Evolutionary conservation across 768 basidiomycete species (phyloP), one percentile per base, ranked within the genome.

Genomic region (Lentinula detonsa): DNA sequence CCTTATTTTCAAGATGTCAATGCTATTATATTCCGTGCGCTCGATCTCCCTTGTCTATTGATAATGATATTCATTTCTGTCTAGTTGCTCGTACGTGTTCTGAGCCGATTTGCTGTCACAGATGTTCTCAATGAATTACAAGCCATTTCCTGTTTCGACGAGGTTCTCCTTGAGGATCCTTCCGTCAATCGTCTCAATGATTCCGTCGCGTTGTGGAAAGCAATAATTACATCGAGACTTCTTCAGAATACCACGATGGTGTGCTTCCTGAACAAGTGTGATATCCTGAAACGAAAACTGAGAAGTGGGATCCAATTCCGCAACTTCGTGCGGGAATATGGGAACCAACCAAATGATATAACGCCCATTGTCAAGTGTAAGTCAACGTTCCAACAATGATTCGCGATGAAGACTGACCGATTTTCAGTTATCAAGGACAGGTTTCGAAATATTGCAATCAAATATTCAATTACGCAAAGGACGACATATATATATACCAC

Each of bases 251-350:
- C 84, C 10, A 85, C 84, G 59, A 77, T 90, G 60, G 82, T 90
- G 50, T 77, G 90, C 23, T 91, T 91, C 71, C 72, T 90, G 60
- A 91, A 91, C 70, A 91, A 91, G 62, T 81, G 82, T 62, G 90
- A 91, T 62, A 69, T 90, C 3, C 72, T 91, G 2, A 74, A 81
- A 62, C 69, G 77, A 65, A 79, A 79, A 59, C 73, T 88, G 33
- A 70, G 72, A 33, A 67, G 68, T 1, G 85, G 85, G 0, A 73
- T 81, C 13, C 67, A 70, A 66, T 79, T 90, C 15, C 79, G 74
- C 21, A 75, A 76, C 10, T 85, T 79, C 67, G 74, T 91, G 23
- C 79, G 85, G 1, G 83, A 84, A 11, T 90, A 82, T 63, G 88
- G 85, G 0, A 78, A 85, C 42, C 71, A 86, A 45, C 74, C 81